phyloP scores from a whole-genome alignment of 805 yeast genomes.

The Lipomyces yamadae region DNA sequence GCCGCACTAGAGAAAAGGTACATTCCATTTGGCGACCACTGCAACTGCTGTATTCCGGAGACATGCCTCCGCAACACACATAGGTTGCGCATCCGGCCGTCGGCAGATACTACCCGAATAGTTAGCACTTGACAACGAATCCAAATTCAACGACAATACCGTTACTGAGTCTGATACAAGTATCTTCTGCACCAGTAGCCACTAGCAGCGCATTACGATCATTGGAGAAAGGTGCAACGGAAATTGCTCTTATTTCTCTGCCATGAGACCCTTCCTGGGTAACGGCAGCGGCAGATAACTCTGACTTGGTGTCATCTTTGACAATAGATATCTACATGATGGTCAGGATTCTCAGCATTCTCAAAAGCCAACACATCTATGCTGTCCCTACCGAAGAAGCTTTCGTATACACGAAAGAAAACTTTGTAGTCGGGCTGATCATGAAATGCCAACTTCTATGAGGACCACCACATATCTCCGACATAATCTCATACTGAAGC shows the following conservation, averaged over 20 bases:
- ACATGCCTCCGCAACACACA: slow-evolving; percentile 81
- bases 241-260: slow-evolving; percentile 80
- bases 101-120: slow-evolving; percentile 18
- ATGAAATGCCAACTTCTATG: slow-evolving; percentile 79
- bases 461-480: slow-evolving; percentile 86
- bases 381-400: slow-evolving; percentile 43
- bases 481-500: slow-evolving; percentile 66
- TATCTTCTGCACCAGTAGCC: slow-evolving; percentile 88
- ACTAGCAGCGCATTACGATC: slow-evolving; percentile 49
- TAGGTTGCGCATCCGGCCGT: slow-evolving; percentile 53
- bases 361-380: background rate
- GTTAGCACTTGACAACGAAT: slow-evolving; percentile 42
- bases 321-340: background rate
- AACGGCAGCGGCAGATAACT: slow-evolving; percentile 27
- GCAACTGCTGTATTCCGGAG: slow-evolving; percentile 82
- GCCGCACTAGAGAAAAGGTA: slow-evolving; percentile 60
- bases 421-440: slow-evolving; percentile 41
- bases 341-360: background rate
- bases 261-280: slow-evolving; percentile 81
- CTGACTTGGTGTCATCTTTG: slow-evolving; percentile 44
- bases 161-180: slow-evolving; percentile 63
- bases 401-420: slow-evolving; percentile 63
- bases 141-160: slow-evolving; percentile 10
- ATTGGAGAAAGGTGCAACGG: slow-evolving; percentile 52
- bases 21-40: slow-evolving; percentile 50